These are phyloP conservation scores for Suillus subaureus DNA, from an alignment of 768 basidiomycete species.

Conservation along the genomic window DNA sequence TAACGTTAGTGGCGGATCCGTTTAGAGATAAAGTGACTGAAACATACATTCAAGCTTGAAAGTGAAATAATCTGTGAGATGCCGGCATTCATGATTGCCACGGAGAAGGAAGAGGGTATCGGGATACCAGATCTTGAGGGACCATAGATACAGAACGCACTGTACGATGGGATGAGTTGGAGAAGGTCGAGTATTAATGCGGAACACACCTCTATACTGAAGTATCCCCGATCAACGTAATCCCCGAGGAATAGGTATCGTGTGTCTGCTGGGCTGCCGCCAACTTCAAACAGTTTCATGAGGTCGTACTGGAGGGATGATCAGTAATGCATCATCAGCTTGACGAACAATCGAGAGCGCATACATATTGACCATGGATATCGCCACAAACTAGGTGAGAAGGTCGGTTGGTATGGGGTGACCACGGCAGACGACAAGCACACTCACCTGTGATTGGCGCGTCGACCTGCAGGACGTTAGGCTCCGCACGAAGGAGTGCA, in stretches of 20 bases:
- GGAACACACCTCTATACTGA: slow-evolving; percentile 79
- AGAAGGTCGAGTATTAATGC: background rate
- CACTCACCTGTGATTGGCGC: slow-evolving; percentile 91
- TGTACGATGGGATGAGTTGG: slow-evolving; percentile 32
- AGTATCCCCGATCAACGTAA: slow-evolving; percentile 93
- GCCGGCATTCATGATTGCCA: slow-evolving; percentile 98
- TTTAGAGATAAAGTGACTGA: background rate
- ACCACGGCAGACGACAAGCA: background rate
- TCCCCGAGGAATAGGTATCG: slow-evolving; percentile 92
- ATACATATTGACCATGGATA: slow-evolving; percentile 98
- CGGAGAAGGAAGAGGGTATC: slow-evolving; percentile 94
- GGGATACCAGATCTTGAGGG: slow-evolving; percentile 99
- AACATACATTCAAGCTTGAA: slow-evolving; percentile 96
- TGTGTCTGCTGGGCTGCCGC: slow-evolving; percentile 92
- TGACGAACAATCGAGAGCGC: slow-evolving; percentile 29
- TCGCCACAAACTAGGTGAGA: slow-evolving; percentile 82
- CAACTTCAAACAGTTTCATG: slow-evolving; percentile 95
- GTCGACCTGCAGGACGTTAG: slow-evolving; percentile 92
- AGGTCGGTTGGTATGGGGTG: slow-evolving; percentile 6
- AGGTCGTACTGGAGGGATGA: slow-evolving; percentile 71
- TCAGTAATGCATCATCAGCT: slow-evolving; percentile 12
- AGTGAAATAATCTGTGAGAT: slow-evolving; percentile 98
- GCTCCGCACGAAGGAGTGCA: slow-evolving; percentile 79
- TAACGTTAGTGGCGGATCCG: slow-evolving; percentile 12
- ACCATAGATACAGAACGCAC: slow-evolving; percentile 98